A percentile compares a stretch with the other conserved stretches of the same genome.
phyloP scores from a whole-genome alignment of 306 rosid species.

The Cicer cuneatum region DNA sequence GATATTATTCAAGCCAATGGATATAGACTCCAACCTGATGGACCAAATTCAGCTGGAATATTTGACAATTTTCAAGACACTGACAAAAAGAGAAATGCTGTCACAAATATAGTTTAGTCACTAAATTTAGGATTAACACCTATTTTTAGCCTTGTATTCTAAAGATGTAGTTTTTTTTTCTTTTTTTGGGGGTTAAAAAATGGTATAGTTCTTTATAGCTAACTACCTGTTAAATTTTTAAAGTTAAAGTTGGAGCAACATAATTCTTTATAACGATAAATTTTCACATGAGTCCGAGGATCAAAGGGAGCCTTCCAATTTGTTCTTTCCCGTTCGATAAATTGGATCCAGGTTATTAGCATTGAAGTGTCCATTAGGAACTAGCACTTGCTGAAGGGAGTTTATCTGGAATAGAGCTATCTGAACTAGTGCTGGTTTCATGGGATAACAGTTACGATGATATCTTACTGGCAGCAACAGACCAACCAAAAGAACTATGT shows the following conservation, averaged over 20 bases:
- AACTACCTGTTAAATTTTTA: neutral
- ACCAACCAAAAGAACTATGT: neutral
- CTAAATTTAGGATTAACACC: neutral
- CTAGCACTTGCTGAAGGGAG: neutral
- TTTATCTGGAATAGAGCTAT: neutral
- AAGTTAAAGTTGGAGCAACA: neutral
- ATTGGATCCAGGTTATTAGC: neutral
- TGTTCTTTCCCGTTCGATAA: neutral
- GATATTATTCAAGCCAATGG: conserved; percentile 46
- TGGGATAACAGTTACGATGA: neutral
- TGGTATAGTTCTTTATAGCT: neutral
- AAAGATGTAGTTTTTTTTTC: neutral
- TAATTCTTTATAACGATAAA: neutral
- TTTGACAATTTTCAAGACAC: neutral
- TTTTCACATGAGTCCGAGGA: neutral
- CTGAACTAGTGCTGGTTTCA: conserved; percentile 1
- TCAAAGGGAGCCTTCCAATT: neutral
- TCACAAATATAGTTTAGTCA: conserved; percentile 3
- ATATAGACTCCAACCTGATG: conserved; percentile 20
- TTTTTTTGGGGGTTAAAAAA: neutral
- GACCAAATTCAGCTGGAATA: conserved; percentile 26
- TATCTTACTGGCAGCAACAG: neutral
- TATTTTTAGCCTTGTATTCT: conserved; percentile 2
- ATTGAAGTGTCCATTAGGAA: neutral
- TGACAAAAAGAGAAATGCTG: neutral